phyloP scores from a whole-genome alignment of 805 yeast species.

The Myxozyma neglecta region DNA sequence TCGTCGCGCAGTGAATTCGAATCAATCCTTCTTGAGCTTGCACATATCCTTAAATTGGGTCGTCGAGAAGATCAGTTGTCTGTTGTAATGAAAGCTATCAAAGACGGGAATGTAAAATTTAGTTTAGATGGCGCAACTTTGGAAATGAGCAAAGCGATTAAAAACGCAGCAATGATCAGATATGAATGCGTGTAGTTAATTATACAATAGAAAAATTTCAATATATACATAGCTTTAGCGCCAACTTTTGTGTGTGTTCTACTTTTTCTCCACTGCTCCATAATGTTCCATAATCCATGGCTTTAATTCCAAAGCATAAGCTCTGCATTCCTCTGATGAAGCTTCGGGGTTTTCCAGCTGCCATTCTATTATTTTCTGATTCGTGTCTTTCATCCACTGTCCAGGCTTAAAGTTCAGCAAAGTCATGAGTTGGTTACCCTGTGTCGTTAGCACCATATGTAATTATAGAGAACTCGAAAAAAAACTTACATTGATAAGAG shows the following conservation, averaged over 20 bases:
- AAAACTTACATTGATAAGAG: slow-evolving; percentile 57
- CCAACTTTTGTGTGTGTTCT: neutral
- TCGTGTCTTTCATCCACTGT: slow-evolving; percentile 71
- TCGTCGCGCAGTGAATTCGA: neutral
- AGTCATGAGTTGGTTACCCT: slow-evolving; percentile 60
- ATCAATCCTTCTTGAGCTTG: neutral
- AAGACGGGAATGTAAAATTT: neutral
- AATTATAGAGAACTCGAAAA: neutral
- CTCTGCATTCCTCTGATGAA: slow-evolving; percentile 55
- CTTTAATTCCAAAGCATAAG: slow-evolving; percentile 33
- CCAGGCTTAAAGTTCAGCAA: slow-evolving; percentile 68
- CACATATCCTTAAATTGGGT: neutral
- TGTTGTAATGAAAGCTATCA: neutral
- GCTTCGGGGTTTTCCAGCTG: slow-evolving; percentile 72
- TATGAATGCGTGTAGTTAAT: neutral
- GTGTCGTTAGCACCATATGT: neutral
- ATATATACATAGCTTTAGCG: neutral
- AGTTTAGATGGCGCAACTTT: neutral
- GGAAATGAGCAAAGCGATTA: neutral
- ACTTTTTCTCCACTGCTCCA: neutral
- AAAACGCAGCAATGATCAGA: neutral
- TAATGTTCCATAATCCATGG: neutral
- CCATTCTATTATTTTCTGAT: slow-evolving; percentile 62
- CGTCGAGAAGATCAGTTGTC: neutral
- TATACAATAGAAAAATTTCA: neutral